These are phyloP conservation scores for Funneliformis mosseae DNA, from an alignment of 192 early-diverging fungal species.

Conservation along the genomic window DNA sequence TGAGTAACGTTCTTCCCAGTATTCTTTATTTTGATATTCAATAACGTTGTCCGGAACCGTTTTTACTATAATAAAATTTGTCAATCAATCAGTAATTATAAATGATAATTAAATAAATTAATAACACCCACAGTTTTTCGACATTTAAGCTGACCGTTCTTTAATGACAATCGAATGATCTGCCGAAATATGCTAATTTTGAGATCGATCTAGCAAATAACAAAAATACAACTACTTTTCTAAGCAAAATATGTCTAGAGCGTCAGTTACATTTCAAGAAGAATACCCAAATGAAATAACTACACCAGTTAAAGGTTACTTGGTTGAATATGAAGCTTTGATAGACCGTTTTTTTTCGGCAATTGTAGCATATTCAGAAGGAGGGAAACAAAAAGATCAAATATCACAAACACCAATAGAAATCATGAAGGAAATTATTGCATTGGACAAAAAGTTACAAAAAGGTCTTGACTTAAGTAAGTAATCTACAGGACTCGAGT, in stretches of 20 bases:
- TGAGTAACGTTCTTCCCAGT: background rate
- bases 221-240: background rate
- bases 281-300: background rate
- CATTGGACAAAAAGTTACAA: slow-evolving; percentile 43
- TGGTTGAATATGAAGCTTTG: background rate
- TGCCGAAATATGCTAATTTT: too few relatives aligned
- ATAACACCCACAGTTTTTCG: too few relatives aligned
- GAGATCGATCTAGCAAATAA: too few relatives aligned
- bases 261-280: background rate
- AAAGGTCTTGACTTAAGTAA: slow-evolving; percentile 47
- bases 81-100: too few relatives aligned
- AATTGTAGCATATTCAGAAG: slow-evolving; percentile 13
- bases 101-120: too few relatives aligned
- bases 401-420: slow-evolving; percentile 29
- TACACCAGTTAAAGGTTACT: background rate
- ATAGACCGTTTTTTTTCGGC: slow-evolving; percentile 4
- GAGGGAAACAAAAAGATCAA: background rate
- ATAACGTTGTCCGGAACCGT: background rate
- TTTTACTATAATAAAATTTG: background rate
- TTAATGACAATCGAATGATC: too few relatives aligned
- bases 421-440: slow-evolving; percentile 39
- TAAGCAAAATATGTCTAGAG: background rate
- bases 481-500: background rate
- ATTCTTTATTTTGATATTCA: slow-evolving; percentile 1
- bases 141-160: too few relatives aligned